Evolutionary conservation across 192 early-diverging fungal genomes (phyloP), one percentile per base, ranked within the genome.

Genomic region (Backusella circina): DNA sequence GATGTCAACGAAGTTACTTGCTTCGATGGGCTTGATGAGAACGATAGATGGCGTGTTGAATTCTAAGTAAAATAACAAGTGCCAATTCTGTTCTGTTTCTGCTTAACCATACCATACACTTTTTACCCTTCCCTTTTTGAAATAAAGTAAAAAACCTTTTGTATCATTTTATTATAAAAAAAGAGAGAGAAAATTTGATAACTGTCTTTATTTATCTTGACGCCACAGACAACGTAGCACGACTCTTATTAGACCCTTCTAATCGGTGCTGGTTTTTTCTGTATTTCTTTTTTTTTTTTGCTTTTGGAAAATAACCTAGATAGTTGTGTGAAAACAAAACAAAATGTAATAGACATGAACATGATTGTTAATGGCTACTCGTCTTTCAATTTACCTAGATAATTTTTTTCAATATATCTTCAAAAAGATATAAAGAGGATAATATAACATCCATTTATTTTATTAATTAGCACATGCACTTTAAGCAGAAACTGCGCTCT

Each of bases 1-100:
- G 82, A 86, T 33, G 44, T 81, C 51, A 84, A 88, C 74, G 82
- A 85, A 16, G 84, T 90, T 9, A 85, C 86, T 31, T 83, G 82
- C 74, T 86, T 83, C 65, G 78, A 74, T 15, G 84, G 80, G 15
- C 50, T 75, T n/a, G 87, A 86, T 79, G 87, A 88, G 68, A 88
- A 87, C 78, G 87, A 90, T 78, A 87, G 86, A 74, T 79, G 78
- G 78, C 65, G 74, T 32, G 61, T 70, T 70, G 31, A 21, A 3
- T 57, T 39, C 2, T 71, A 65, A 69, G 37, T 65, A 31, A 13
- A 26, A 61, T 3, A 26, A 28, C 1, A 61, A 0, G 4, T 28
- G 12, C 7, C 8, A 28, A 26, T 57, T 10, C 9, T 57, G 2
- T 57, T 57, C 26, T 57, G 23, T 26, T 57, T 57, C 2, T 36